Conservation (phyloP, 2,329 filamentous ascomycete species). For the Clonostachys chloroleuca region DNA sequence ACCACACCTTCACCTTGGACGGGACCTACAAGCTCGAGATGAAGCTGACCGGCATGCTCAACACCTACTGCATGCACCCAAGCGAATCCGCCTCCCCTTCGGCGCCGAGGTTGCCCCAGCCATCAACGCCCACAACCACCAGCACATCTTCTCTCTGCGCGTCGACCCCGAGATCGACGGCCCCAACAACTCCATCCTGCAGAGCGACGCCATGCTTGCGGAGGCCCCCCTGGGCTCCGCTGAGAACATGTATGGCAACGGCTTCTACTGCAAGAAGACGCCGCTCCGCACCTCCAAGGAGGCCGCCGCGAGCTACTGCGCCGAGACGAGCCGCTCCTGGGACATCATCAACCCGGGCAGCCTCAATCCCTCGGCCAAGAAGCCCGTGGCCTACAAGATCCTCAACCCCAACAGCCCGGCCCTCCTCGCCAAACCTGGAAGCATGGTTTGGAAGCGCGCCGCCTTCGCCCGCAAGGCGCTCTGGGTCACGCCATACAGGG, state of each 20-base stretch:
- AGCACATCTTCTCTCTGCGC: conserved; percentile 70
- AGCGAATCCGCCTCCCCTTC: conserved; percentile 33
- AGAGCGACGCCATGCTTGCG: conserved; percentile 62
- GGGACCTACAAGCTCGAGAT: conserved; percentile 56
- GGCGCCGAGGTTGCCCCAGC: conserved; percentile 58
- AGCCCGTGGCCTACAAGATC: conserved; percentile 36
- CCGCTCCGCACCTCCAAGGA: conserved; percentile 12
- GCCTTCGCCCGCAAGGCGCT: conserved; percentile 55
- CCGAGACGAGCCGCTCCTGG: conserved; percentile 12
- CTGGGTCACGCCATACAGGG: conserved; percentile 52
- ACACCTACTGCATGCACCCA: conserved; percentile 33
- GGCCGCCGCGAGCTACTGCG: conserved; percentile 13
- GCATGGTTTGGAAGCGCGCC: conserved; percentile 51
- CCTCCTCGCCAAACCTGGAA: conserved; percentile 48
- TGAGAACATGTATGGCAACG: conserved; percentile 72
- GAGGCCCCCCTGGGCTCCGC: conserved; percentile 59
- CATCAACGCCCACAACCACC: conserved; percentile 43
- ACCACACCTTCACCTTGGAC: conserved; percentile 37
- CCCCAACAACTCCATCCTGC: conserved; percentile 45
- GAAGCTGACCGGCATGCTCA: conserved; percentile 41
- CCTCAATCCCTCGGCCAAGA: conserved; percentile 41
- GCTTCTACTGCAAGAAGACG: conserved; percentile 47
- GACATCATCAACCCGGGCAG: conserved; percentile 43
- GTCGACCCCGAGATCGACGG: conserved; percentile 60
- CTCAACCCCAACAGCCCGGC: conserved; percentile 5